Conservation (phyloP, 2,329 filamentous ascomycete genomes). For the Fusarium dimerum region DNA sequence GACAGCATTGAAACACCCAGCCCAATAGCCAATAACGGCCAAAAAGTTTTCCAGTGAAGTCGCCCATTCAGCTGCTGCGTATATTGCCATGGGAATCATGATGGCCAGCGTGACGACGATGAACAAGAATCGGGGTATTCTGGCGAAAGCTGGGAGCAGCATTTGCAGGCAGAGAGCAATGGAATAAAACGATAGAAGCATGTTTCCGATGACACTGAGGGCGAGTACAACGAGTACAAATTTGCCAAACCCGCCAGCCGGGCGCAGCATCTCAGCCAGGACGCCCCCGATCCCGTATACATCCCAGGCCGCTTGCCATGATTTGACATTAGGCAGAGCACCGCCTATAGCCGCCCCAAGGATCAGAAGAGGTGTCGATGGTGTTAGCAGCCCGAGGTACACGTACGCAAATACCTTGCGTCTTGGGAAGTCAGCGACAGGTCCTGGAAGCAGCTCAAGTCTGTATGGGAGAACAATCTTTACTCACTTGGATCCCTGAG, state of each 20-base stretch:
- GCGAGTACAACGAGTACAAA: slow-evolving; percentile 36
- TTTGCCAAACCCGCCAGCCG: slow-evolving; percentile 36
- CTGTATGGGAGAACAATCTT: background rate
- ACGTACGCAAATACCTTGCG: slow-evolving; percentile 33
- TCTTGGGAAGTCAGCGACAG: slow-evolving; percentile 30
- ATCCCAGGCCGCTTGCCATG: slow-evolving; percentile 33
- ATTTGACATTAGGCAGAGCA: slow-evolving; percentile 32
- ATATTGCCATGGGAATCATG: slow-evolving; percentile 43
- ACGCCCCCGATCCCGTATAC: slow-evolving; percentile 33
- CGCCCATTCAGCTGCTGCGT: slow-evolving; percentile 44
- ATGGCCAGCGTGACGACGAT: slow-evolving; percentile 42
- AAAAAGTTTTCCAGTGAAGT: slow-evolving; percentile 46
- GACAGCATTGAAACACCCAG: slow-evolving; percentile 44
- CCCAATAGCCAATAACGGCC: slow-evolving; percentile 48
- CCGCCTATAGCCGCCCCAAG: slow-evolving; percentile 43
- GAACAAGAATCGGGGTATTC: slow-evolving; percentile 45
- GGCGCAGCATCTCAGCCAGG: slow-evolving; percentile 34
- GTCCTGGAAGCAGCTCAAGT: slow-evolving; percentile 27
- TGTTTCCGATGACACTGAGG: slow-evolving; percentile 40
- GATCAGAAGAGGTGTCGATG: slow-evolving; percentile 35
- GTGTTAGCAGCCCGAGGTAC: slow-evolving; percentile 50
- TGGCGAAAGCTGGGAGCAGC: slow-evolving; percentile 41
- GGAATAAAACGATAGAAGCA: slow-evolving; percentile 42
- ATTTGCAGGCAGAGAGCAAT: slow-evolving; percentile 44
- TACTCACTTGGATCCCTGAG: slow-evolving; percentile 22